phyloP scores from a whole-genome alignment of 768 basidiomycete species.

The Boletus reticulatus region DNA sequence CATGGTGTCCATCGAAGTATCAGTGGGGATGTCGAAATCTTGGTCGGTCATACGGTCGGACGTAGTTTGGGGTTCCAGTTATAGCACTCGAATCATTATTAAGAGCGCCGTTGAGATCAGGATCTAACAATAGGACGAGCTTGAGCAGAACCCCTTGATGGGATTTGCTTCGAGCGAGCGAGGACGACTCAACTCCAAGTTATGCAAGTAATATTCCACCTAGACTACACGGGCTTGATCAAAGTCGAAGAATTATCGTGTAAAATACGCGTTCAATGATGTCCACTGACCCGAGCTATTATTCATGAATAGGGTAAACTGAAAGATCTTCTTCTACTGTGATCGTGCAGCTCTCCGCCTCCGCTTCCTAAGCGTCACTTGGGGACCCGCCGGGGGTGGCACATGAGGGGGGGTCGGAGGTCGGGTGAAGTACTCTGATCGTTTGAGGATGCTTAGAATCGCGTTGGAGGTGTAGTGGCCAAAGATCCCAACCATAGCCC shows the following conservation, averaged over 20 bases:
- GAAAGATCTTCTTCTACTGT: constrained; percentile 14
- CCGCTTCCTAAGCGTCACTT: constrained; percentile 19
- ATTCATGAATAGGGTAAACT: neutral
- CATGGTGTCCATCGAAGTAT: too few species aligned
- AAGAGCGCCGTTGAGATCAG: too few species aligned
- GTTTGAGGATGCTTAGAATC: constrained; percentile 11
- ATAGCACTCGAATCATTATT: too few species aligned
- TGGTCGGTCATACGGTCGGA: neutral
- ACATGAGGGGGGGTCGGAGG: neutral
- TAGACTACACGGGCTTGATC: too few species aligned
- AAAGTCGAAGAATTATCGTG: neutral
- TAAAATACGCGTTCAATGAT: neutral
- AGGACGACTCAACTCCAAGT: too few species aligned
- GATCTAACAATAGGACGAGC: too few species aligned
- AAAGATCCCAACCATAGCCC: constrained; percentile 42
- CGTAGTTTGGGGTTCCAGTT: too few species aligned
- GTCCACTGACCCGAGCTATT: neutral
- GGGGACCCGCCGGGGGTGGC: constrained; percentile 2
- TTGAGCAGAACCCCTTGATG: too few species aligned
- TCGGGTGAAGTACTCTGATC: constrained; percentile 11
- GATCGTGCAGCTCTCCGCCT: constrained; percentile 22
- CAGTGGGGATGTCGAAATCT: too few species aligned
- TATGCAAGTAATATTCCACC: too few species aligned
- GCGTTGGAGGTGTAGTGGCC: constrained; percentile 28
- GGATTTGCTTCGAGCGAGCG: too few species aligned